Conservation (phyloP, 2,329 filamentous ascomycete species). For the Ceratocystiopsis sp. region DNA sequence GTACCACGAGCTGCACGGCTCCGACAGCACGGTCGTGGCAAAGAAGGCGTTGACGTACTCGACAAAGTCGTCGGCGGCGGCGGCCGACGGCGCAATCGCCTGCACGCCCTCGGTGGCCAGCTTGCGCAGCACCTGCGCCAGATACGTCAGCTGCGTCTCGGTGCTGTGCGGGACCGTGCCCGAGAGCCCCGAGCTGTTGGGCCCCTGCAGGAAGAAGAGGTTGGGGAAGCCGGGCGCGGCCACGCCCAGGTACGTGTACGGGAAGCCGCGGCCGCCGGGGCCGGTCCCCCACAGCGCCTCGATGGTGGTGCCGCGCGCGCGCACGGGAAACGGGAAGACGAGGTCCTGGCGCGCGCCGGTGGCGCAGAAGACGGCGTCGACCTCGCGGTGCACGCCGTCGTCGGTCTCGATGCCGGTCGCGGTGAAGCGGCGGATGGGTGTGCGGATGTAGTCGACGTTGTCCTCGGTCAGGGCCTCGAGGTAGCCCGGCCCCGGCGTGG, state of each 20-base stretch:
- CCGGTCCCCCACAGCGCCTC: conserved; percentile 34
- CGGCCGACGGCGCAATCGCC: conserved; percentile 10
- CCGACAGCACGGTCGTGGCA: conserved; percentile 15
- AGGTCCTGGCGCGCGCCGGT: conserved; percentile 33
- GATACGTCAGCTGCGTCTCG: conserved; percentile 18
- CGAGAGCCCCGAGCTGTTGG: conserved; percentile 6
- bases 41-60: conserved; percentile 16
- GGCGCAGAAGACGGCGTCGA: conserved; percentile 50
- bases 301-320: conserved; percentile 35
- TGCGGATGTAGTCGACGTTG: conserved; percentile 45
- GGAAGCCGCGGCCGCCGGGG: conserved; percentile 31
- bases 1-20: conserved; percentile 16
- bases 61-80: conserved; percentile 12
- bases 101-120: conserved; percentile 30
- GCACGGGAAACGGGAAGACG: conserved; percentile 40
- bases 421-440: conserved; percentile 40
- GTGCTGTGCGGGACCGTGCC: conserved; percentile 8
- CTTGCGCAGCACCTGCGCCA: conserved; percentile 30
- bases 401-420: conserved; percentile 40
- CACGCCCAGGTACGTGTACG: conserved; percentile 27
- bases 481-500: conserved; percentile 51
- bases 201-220: conserved; percentile 13
- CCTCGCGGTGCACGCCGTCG: conserved; percentile 37
- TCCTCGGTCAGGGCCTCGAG: conserved; percentile 44
- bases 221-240: conserved; percentile 19